Conservation (phyloP, 83 land plant genomes). For the Diphasiastrum complanatum region DNA sequence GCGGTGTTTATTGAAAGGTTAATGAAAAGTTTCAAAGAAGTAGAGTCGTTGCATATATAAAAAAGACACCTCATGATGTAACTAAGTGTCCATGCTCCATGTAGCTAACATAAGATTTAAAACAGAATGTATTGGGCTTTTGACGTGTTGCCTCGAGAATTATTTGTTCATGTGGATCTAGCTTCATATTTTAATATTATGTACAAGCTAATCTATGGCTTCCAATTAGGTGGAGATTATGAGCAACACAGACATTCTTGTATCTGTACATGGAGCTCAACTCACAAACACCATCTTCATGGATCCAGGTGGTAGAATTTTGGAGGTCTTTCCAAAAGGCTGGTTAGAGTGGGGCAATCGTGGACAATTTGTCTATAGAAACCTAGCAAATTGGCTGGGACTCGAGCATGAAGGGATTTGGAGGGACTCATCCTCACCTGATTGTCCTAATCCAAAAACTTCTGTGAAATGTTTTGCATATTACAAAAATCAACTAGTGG, state of each 20-base stretch:
- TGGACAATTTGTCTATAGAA: conserved; percentile 20
- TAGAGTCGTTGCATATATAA: too few species aligned
- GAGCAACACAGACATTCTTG: conserved; percentile 25
- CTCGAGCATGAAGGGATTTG: conserved; percentile 23
- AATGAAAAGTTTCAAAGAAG: too few species aligned
- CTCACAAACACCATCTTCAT: conserved; percentile 29
- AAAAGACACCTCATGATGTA: too few species aligned
- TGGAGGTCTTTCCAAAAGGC: conserved; percentile 24
- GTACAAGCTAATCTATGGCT: too few species aligned
- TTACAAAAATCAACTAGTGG: conserved; percentile 22
- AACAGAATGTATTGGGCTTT: too few species aligned
- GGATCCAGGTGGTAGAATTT: conserved; percentile 24
- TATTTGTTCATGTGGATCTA: too few species aligned
- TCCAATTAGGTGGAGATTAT: conserved; percentile 20
- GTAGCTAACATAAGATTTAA: too few species aligned
- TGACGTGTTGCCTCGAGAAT: too few species aligned
- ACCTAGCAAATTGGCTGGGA: conserved; percentile 16
- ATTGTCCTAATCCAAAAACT: conserved; percentile 11
- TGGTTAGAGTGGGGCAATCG: conserved; percentile 20
- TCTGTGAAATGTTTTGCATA: conserved; percentile 1
- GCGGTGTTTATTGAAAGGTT: too few species aligned
- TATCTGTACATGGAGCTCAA: conserved; percentile 25
- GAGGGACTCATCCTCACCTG: conserved; percentile 16
- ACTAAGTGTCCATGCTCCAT: too few species aligned
- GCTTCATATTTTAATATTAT: too few species aligned